Conservation (phyloP, 257 asterid genomes). For the Avicennia marina region DNA sequence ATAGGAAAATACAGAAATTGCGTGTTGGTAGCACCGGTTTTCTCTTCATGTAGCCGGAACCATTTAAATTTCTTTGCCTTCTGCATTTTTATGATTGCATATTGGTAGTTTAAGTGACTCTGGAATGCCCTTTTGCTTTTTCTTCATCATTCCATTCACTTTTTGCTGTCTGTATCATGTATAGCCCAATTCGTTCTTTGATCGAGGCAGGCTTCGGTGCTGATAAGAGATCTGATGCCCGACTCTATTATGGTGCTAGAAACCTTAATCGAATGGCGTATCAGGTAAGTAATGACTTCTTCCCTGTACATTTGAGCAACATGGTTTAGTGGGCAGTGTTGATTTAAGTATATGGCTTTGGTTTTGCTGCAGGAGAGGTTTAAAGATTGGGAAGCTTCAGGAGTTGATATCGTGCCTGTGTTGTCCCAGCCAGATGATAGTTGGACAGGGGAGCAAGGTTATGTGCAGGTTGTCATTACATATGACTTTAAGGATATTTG, state of each 20-base stretch:
- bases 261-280: constrained; percentile 87
- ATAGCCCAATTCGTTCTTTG: constrained; percentile 88
- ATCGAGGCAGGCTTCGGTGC: constrained; percentile 78
- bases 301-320: neutral
- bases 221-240: constrained; percentile 71
- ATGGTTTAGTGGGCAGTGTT: neutral
- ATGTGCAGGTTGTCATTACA: constrained; percentile 69
- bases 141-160: neutral
- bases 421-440: constrained; percentile 73
- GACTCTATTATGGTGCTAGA: constrained; percentile 94
- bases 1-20: too few relatives aligned
- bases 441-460: constrained; percentile 86
- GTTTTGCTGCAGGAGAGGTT: constrained; percentile 60
- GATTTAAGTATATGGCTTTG: neutral
- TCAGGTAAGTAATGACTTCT: constrained; percentile 41
- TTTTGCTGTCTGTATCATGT: constrained; percentile 18
- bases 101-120: too few relatives aligned
- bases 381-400: constrained; percentile 74
- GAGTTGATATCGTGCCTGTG: constrained; percentile 82
- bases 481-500: constrained; percentile 3
- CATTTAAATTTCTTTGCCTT: too few relatives aligned
- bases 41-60: too few relatives aligned
- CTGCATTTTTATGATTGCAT: too few relatives aligned
- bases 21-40: too few relatives aligned
- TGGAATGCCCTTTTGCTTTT: constrained; percentile 2